Percentiles rank a stretch among this genome's conserved stretches.
phyloP scores from a whole-genome alignment of 441 rosid genomes.

The Erysimum pusillum region DNA sequence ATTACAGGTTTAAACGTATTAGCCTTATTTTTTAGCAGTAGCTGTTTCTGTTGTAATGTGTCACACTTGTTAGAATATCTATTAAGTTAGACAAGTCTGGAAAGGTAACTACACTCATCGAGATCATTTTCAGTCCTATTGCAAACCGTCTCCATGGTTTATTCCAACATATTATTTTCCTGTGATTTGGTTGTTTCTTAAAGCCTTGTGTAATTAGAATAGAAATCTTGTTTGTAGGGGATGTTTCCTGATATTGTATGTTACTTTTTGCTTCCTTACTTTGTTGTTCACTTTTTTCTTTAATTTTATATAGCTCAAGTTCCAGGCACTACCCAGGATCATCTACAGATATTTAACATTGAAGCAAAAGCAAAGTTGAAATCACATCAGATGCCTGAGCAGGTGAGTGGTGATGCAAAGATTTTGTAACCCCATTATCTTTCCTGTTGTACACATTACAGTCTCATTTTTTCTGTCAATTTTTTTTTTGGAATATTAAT shows the following conservation, averaged over 20 bases:
- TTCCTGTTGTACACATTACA: conserved; percentile 14
- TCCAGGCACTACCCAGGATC: conserved; percentile 98
- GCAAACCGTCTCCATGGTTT: conserved; percentile 8
- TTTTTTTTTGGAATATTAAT: conserved; percentile 20
- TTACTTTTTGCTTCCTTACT: conserved; percentile 24
- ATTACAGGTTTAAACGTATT: conserved; percentile 16
- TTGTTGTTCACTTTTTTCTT: conserved; percentile 27
- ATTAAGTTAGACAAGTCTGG: conserved; percentile 3
- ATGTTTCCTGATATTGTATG: conserved; percentile 14
- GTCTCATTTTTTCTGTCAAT: not conserved
- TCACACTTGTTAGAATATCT: conserved; percentile 11
- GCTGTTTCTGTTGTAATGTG: not conserved
- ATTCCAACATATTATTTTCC: conserved; percentile 2
- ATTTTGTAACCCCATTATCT: conserved; percentile 18
- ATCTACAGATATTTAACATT: conserved; percentile 97
- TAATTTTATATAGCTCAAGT: conserved; percentile 81
- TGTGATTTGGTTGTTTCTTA: conserved; percentile 20
- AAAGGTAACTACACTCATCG: conserved; percentile 10
- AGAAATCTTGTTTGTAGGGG: conserved; percentile 7
- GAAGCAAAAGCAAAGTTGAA: conserved; percentile 97
- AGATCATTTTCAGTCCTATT: conserved; percentile 2
- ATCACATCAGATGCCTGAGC: conserved; percentile 99
- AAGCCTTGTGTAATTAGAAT: not conserved
- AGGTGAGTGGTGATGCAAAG: conserved; percentile 56
- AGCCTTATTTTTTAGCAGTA: not conserved